Base-by-base conservation (phyloP, 495 filamentous ascomycete genomes). In the Annulohypoxylon nitens region DNA sequence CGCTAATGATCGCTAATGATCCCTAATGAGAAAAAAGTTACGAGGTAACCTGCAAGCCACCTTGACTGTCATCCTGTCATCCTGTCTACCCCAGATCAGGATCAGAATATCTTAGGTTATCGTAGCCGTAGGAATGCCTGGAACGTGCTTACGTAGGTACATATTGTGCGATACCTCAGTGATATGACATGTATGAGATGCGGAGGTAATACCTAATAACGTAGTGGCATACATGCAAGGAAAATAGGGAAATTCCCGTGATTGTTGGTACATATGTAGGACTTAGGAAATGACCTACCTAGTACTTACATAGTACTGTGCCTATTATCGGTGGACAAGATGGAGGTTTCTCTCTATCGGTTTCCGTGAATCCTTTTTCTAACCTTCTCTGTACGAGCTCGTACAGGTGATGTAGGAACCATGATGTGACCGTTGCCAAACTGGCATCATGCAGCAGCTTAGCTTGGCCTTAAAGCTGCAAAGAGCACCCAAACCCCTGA, bases 361-460 rank as follows among this genome's bases (percentile, higher is more conserved):
- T 12, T 11, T 58, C 10, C 26, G 9, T 55, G 14, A n/a, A 54
- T 51, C 48, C 25, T 33, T 25, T 54, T 25, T 54, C 23, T 54
- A 26, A 54, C 50, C n/a, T 25, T 50, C 54, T 65, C 62, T 47
- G 48, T 51, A 30, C 41, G 45, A 36, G 11, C 16, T 26, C 53
- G 45, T 57, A 16, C 50, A 58, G 37, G 36, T 50, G 48, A 61
- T 45, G 55, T 55, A 61, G 47, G 53, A 69, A 69, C 45, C 23
- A 57, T 45, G 43, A 67, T 73, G 70, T 73, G 70, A 73, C 70
- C 59, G 43, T 67, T 11, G 66, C 58, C 30, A 57, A 61, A 14
- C 47, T 61, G 45, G 10, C 25, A 50, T 67, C 63, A 72, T 66
- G 62, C 63, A 71, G 26, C 39, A 41, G 33, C 23, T 64, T 64